Evolutionary conservation across 2,329 filamentous ascomycete genomes (phyloP).

Genomic region (Nigrospora oryzae): DNA sequence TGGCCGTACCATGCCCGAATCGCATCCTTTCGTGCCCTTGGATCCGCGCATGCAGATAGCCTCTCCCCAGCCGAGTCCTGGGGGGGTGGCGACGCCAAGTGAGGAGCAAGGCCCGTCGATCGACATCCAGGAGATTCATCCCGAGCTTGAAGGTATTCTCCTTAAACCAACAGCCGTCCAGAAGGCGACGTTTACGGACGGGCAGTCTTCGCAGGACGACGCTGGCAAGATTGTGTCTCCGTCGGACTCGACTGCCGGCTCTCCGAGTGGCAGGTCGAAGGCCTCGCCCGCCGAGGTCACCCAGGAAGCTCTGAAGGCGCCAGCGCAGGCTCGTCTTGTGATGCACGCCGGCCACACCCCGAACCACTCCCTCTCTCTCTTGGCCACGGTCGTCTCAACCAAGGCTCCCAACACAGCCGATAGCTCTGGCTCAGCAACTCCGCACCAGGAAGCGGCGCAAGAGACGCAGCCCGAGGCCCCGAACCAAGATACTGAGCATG

Average conservation of each 20-base stretch:
- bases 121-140: slow-evolving; percentile 49
- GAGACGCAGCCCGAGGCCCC: slow-evolving; percentile 11
- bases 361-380: slow-evolving; percentile 44
- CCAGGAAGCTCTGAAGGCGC: slow-evolving; percentile 35
- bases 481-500: slow-evolving; percentile 6
- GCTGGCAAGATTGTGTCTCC: slow-evolving; percentile 18
- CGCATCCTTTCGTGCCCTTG: slow-evolving; percentile 28
- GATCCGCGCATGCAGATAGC: slow-evolving; percentile 35
- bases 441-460: slow-evolving; percentile 3
- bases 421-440: slow-evolving; percentile 30
- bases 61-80: slow-evolving; percentile 14
- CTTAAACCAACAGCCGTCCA: slow-evolving; percentile 46
- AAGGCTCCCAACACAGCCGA: slow-evolving; percentile 27
- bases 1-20: slow-evolving; percentile 23
- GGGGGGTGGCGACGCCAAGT: slow-evolving; percentile 4
- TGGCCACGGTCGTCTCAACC: slow-evolving; percentile 35
- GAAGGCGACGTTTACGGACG: slow-evolving; percentile 40
- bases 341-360: slow-evolving; percentile 59
- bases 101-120: slow-evolving; percentile 36
- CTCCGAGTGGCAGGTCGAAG: slow-evolving; percentile 12
- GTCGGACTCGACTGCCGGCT: slow-evolving; percentile 19
- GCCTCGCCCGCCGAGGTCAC: slow-evolving; percentile 31
- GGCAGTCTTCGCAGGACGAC: slow-evolving; percentile 12
- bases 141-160: slow-evolving; percentile 50
- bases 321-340: slow-evolving; percentile 42